phyloP scores from a whole-genome alignment of 768 basidiomycete genomes.

The Boletus subcaerulescens region DNA sequence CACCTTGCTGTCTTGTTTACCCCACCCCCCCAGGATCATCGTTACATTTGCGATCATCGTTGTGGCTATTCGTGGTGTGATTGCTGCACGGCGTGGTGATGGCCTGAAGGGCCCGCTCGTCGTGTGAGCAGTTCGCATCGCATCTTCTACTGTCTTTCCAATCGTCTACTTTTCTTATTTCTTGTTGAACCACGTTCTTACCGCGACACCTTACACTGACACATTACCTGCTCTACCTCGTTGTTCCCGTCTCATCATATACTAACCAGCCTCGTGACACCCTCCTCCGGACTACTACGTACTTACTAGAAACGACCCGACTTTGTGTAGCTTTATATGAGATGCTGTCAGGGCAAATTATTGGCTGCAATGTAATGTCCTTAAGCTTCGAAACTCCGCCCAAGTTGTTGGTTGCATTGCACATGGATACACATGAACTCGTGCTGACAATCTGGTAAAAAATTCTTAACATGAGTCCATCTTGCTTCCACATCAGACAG shows the following conservation, averaged over 20 bases:
- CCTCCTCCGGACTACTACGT: not conserved
- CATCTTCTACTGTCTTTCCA: conserved; percentile 5
- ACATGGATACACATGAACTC: too few species aligned
- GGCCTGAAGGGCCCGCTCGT: conserved; percentile 60
- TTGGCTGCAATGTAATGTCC: not conserved
- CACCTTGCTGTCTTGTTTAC: not conserved
- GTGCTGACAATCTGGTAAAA: too few species aligned
- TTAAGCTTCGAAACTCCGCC: too few species aligned
- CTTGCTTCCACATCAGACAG: too few species aligned
- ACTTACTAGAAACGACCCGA: not conserved
- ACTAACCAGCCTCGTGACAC: conserved; percentile 8
- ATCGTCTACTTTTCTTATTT: not conserved
- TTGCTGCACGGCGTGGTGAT: conserved; percentile 61
- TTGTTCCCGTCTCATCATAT: not conserved
- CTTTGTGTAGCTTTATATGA: not conserved
- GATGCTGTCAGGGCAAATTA: conserved; percentile 6
- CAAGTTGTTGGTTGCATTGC: too few species aligned
- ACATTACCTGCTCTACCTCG: not conserved
- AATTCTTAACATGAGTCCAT: too few species aligned
- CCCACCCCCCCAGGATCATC: conserved; percentile 47
- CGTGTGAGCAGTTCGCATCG: conserved; percentile 17
- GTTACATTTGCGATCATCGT: conserved; percentile 58
- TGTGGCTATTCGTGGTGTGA: conserved; percentile 58
- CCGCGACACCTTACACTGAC: conserved; percentile 16
- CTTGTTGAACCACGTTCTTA: not conserved